A percentile compares a stretch with the other conserved stretches of the same genome.
Evolutionary conservation across 106 monocot species (phyloP).

Genomic region (Dioscorea dumetorum): DNA sequence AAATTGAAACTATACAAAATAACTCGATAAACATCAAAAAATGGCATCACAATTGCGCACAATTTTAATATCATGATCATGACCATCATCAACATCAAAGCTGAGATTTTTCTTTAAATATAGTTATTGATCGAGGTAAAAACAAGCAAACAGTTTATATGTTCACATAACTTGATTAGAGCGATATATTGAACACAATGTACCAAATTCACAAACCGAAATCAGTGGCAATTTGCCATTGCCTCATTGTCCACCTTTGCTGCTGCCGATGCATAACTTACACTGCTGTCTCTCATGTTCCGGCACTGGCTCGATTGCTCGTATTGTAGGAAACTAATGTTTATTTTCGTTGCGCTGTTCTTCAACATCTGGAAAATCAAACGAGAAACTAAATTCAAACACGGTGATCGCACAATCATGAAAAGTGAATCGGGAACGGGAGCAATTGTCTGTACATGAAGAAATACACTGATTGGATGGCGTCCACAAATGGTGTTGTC

Average conservation of each 20-base stretch:
- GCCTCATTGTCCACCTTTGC: constrained; percentile 44
- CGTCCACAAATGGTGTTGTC: constrained; percentile 98
- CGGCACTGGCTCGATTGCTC: constrained; percentile 98
- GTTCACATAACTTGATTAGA: no score
- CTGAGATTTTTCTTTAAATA: no score
- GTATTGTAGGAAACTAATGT: constrained; percentile 64
- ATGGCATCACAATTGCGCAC: no score
- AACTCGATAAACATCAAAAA: no score
- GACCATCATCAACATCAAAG: no score
- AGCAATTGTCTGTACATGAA: constrained; percentile 45
- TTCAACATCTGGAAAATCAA: constrained; percentile 58
- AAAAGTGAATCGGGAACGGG: not conserved
- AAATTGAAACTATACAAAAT: no score
- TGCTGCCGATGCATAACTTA: constrained; percentile 94
- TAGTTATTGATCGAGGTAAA: no score
- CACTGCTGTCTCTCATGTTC: constrained; percentile 83
- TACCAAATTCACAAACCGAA: not conserved
- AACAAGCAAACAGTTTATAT: no score
- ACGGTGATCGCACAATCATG: not conserved
- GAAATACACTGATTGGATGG: constrained; percentile 96
- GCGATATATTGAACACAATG: no score
- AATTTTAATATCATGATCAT: no score
- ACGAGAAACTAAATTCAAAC: not conserved
- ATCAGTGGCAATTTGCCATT: not conserved
- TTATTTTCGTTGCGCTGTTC: constrained; percentile 63